Evolutionary conservation across 2,329 filamentous ascomycete species (phyloP).

Genomic region (Aspergillus fijiensis): DNA sequence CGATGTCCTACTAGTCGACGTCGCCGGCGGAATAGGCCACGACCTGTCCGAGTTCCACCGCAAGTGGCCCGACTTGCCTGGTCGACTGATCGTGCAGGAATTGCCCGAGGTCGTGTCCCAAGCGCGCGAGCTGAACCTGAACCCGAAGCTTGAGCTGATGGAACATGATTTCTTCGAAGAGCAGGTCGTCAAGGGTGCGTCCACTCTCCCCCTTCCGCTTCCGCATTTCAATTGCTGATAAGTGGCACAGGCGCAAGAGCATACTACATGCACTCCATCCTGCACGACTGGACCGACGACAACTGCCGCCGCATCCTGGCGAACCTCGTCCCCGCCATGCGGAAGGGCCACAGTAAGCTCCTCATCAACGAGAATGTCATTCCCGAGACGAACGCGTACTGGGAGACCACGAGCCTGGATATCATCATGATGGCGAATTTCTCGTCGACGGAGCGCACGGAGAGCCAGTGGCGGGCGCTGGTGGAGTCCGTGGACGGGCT

Average conservation of each 20-base stretch:
- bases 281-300: slow-evolving; percentile 35
- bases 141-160: slow-evolving; percentile 11
- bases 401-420: slow-evolving; percentile 37
- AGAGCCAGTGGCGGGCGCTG: slow-evolving; percentile 39
- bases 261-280: slow-evolving; percentile 15
- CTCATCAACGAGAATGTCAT: slow-evolving; percentile 47
- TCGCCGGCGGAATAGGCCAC: slow-evolving; percentile 45
- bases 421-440: slow-evolving; percentile 43
- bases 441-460: slow-evolving; percentile 40
- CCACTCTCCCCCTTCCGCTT: background rate
- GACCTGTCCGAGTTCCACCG: slow-evolving; percentile 38
- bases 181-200: slow-evolving; percentile 46
- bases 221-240: background rate
- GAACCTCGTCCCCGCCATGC: slow-evolving; percentile 34
- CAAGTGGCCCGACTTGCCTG: slow-evolving; percentile 39
- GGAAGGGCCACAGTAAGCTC: slow-evolving; percentile 42
- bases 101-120: slow-evolving; percentile 38
- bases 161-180: slow-evolving; percentile 40
- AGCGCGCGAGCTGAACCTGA: slow-evolving; percentile 3
- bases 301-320: slow-evolving; percentile 32
- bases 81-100: slow-evolving; percentile 51
- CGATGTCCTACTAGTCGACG: slow-evolving; percentile 40
- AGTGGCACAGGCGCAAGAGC: slow-evolving; percentile 27
- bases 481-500: slow-evolving; percentile 33
- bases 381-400: slow-evolving; percentile 34